phyloP scores from a whole-genome alignment of 192 early-diverging fungal species.

The Coemansia sp. region DNA sequence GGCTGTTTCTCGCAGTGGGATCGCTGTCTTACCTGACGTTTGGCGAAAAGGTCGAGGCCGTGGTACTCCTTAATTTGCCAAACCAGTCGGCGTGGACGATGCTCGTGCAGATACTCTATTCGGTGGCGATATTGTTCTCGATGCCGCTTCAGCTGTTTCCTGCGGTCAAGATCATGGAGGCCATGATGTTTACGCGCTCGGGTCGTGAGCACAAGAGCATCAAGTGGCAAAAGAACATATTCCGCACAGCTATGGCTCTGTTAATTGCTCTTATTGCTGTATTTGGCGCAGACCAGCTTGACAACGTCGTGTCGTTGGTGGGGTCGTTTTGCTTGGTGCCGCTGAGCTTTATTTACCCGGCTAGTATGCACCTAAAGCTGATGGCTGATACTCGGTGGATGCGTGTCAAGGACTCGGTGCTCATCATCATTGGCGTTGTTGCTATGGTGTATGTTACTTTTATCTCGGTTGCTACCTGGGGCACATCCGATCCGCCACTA shows the following conservation, averaged over 20 bases:
- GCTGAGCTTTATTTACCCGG: constrained; percentile 84
- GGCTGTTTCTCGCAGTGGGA: constrained; percentile 83
- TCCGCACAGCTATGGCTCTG: constrained; percentile 64
- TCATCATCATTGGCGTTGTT: constrained; percentile 70
- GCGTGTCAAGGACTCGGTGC: constrained; percentile 58
- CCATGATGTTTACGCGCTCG: constrained; percentile 75
- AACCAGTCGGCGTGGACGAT: constrained; percentile 64
- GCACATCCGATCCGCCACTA: constrained; percentile 32
- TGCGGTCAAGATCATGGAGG: constrained; percentile 90
- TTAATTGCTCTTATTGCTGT: constrained; percentile 76
- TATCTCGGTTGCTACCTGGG: constrained; percentile 44
- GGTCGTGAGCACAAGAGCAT: constrained; percentile 74
- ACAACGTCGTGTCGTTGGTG: constrained; percentile 82
- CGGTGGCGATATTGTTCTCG: constrained; percentile 91
- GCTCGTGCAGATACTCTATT: constrained; percentile 80
- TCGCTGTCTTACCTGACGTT: constrained; percentile 86
- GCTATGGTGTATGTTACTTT: constrained; percentile 84
- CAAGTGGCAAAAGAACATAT: constrained; percentile 89
- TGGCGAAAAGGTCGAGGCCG: constrained; percentile 81
- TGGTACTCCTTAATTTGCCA: constrained; percentile 89
- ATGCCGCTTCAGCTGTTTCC: constrained; percentile 94
- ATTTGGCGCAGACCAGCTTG: constrained; percentile 74
- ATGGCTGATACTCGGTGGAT: constrained; percentile 55
- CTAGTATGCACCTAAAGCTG: constrained; percentile 79
- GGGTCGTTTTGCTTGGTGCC: constrained; percentile 81